These are phyloP conservation scores for Striga asiatica DNA, from an alignment of 257 asterid genomes.

Conservation along the genomic window DNA sequence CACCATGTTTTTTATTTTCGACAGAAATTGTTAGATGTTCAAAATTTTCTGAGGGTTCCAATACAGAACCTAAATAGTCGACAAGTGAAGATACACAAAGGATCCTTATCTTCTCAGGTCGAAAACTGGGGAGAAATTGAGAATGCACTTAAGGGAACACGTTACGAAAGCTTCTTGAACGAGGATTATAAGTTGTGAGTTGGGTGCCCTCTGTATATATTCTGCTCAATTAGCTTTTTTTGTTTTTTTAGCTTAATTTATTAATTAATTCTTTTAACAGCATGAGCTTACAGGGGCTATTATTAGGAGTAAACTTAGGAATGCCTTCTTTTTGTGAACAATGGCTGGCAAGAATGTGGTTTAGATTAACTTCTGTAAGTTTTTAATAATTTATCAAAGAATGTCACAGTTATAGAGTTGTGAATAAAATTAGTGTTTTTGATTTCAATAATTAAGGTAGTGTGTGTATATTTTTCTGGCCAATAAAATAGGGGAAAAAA, in stretches of 20 bases:
- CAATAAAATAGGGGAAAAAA: too few species aligned
- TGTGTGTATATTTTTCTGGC: too few species aligned
- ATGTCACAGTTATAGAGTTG: too few species aligned
- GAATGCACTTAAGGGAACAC: constrained; percentile 64
- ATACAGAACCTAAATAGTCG: constrained; percentile 49
- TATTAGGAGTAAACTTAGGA: not conserved
- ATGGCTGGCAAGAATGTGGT: constrained; percentile 5
- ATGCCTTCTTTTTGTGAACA: not conserved
- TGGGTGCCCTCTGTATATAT: constrained; percentile 11
- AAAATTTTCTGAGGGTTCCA: constrained; percentile 73
- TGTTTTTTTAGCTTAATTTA: constrained; percentile 26
- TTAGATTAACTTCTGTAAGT: not conserved
- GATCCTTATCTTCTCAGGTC: constrained; percentile 62
- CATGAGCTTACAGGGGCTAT: constrained; percentile 26
- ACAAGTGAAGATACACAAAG: constrained; percentile 87
- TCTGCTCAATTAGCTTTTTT: constrained; percentile 14
- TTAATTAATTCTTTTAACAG: constrained; percentile 45
- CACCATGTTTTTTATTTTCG: not conserved
- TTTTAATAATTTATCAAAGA: too few species aligned
- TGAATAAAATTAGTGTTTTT: too few species aligned
- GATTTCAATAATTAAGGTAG: too few species aligned
- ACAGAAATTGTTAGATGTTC: constrained; percentile 73
- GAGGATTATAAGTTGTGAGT: constrained; percentile 54
- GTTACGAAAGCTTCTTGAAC: constrained; percentile 42
- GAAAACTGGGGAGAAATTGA: constrained; percentile 76